Conservation (phyloP, 345 rosid species). For the Raphanus raphanistrum region DNA sequence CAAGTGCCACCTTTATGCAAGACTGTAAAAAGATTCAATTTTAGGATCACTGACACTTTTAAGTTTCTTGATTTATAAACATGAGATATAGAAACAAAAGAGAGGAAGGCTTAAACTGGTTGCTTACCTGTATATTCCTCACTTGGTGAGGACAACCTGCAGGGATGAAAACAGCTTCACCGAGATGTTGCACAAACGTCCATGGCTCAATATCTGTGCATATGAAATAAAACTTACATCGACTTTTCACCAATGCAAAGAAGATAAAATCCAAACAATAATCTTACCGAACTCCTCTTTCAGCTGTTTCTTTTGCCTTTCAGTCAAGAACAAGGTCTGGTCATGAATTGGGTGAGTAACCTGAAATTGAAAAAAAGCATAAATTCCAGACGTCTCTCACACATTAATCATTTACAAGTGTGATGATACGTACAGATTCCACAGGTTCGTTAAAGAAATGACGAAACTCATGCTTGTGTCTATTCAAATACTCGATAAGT, state of each 20-base stretch:
- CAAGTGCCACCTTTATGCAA: slow-evolving; percentile 67
- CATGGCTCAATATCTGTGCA: slow-evolving; percentile 41
- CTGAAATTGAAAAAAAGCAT: slow-evolving; percentile 45
- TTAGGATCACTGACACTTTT: neutral
- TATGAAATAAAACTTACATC: neutral
- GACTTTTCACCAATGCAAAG: neutral
- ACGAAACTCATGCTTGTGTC: slow-evolving; percentile 69
- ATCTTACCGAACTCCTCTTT: slow-evolving; percentile 71
- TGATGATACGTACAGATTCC: slow-evolving; percentile 13
- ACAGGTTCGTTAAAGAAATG: slow-evolving; percentile 42
- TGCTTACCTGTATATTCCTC: slow-evolving; percentile 33
- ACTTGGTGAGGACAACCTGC: slow-evolving; percentile 47
- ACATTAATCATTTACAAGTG: slow-evolving; percentile 12
- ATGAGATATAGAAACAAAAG: neutral
- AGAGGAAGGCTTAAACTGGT: neutral
- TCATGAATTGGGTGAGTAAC: slow-evolving; percentile 75
- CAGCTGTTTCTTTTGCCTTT: slow-evolving; percentile 66
- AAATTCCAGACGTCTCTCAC: slow-evolving; percentile 5
- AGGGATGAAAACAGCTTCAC: slow-evolving; percentile 44
- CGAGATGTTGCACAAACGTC: slow-evolving; percentile 42
- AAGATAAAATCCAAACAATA: neutral
- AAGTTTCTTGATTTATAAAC: neutral
- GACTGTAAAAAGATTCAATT: slow-evolving; percentile 34
- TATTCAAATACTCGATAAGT: slow-evolving; percentile 60
- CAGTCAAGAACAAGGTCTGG: slow-evolving; percentile 62